Evolutionary conservation across 768 basidiomycete genomes (phyloP).

Genomic region (Glaciozyma antarctica): DNA sequence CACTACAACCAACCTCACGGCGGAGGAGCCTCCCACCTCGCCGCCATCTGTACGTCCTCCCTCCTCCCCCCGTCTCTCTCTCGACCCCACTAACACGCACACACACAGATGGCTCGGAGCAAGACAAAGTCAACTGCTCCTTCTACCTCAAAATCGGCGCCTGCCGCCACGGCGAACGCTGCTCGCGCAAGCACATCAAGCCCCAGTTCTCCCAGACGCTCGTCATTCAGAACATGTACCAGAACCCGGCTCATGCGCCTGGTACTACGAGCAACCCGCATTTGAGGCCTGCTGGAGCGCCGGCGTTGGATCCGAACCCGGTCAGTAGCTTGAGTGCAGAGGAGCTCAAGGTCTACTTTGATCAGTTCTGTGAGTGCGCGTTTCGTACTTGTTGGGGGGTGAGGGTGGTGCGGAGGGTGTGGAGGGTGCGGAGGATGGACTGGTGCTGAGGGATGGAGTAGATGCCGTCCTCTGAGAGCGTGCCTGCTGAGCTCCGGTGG

Average conservation of each 20-base stretch:
- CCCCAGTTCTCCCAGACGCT: constrained; percentile 97
- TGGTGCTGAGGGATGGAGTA: no score
- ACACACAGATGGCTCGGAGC: constrained; percentile 39
- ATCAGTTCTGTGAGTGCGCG: constrained; percentile 40
- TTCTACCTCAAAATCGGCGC: constrained; percentile 82
- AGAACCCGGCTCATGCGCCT: constrained; percentile 83
- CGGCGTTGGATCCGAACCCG: constrained; percentile 9
- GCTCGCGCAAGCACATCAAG: constrained; percentile 95
- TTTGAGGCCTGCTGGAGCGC: constrained; percentile 14
- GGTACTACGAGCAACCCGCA: constrained; percentile 26
- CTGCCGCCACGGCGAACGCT: constrained; percentile 94
- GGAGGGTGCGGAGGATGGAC: no score
- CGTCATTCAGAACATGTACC: constrained; percentile 90
- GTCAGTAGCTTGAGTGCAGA: constrained; percentile 79
- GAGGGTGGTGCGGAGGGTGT: no score
- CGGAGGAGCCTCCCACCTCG: constrained; percentile 29
- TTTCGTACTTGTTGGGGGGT: neutral
- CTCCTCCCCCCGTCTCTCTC: neutral
- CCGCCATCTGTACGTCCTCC: constrained; percentile 22
- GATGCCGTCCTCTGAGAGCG: no score
- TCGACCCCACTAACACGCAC: neutral
- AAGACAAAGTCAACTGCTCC: constrained; percentile 76
- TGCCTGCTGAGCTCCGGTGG: no score
- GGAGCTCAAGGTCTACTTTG: constrained; percentile 45
- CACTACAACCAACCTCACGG: neutral